These are phyloP conservation scores for Fibroporia radiculosa DNA, from an alignment of 768 basidiomycete genomes.

Conservation along the genomic window DNA sequence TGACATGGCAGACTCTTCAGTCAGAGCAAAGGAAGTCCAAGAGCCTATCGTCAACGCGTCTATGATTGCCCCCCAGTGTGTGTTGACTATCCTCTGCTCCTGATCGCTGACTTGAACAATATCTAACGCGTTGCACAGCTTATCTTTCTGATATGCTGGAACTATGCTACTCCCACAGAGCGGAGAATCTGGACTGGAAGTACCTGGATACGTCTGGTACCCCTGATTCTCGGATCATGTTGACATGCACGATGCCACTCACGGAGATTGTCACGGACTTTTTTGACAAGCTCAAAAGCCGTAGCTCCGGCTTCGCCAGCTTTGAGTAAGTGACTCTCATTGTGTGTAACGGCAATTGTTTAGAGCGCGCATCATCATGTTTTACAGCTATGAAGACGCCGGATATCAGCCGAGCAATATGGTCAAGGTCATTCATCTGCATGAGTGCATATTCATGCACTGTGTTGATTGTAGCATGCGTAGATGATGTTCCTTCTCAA, in stretches of 20 bases:
- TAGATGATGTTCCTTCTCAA: conserved; percentile 92
- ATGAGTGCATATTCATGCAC: neutral
- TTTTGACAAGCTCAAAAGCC: conserved; percentile 89
- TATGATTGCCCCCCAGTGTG: conserved; percentile 91
- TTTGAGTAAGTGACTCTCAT: conserved; percentile 62
- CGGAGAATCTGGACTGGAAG: conserved; percentile 72
- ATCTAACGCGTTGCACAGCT: conserved; percentile 34
- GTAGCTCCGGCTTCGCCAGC: conserved; percentile 86
- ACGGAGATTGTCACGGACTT: conserved; percentile 93
- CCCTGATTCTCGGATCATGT: conserved; percentile 58
- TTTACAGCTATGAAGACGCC: conserved; percentile 47
- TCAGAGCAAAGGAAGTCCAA: conserved; percentile 67
- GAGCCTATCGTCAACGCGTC: conserved; percentile 92
- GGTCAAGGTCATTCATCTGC: conserved; percentile 51
- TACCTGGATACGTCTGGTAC: conserved; percentile 62
- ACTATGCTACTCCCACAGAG: conserved; percentile 81
- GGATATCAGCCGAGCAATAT: conserved; percentile 80
- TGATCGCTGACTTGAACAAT: neutral
- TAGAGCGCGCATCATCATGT: neutral
- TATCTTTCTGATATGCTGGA: conserved; percentile 97
- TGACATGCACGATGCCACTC: conserved; percentile 80
- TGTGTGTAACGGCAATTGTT: neutral
- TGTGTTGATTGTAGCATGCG: neutral
- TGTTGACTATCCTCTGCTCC: neutral
- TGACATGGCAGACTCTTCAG: conserved; percentile 52